Base-by-base conservation (phyloP, 2,329 filamentous ascomycete species). In the Cladosporium sp. region DNA sequence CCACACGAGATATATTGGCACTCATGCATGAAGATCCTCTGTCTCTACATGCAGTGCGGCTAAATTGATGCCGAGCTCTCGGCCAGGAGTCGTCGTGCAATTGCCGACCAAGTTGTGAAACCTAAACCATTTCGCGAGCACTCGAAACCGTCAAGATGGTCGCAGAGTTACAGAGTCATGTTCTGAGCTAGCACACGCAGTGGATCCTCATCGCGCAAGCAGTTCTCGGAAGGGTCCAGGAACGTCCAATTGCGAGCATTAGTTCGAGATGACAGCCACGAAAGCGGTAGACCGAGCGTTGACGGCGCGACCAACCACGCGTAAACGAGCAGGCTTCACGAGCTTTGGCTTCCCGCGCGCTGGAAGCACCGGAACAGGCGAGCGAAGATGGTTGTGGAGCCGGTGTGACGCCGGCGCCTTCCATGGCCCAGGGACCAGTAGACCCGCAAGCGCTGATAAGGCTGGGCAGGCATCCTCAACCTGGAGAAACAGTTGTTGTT, bases 361-460 rank as follows among this genome's bases (percentile, higher is more conserved):
- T 56, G 50, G 50, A 52, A 52, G 42, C 30, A 38, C 28, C 54
- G 42, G 42, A 47, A 49, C 42, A 30, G 38, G 42, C 17, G 20
- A 19, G 42, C 42, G 15, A 34, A 56, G 42, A 49, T 49, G 39
- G 42, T 37, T 28, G 54, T 56, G 54, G 54, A 56, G 42, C 54
- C 54, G 54, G 54, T 56, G 54, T 20, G 54, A 56, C 54, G 54
- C 54, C 54, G 54, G 54, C 47, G 42, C 17, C 47, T 47, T 56
- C 34, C 42, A n/a, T 43, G 51, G 28, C 19, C 40, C n/a, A 9
- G 38, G 50, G 43, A 30, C 22, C 28, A 28, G 43, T n/a, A n/a
- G 39, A 36, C 40, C 39, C 52, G 38, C 28, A 40, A 37, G 40
- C 40, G 40, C 42, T 14, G 54, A 56, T 56, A 56, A 49, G 54